Base-by-base conservation (phyloP, 805 yeast genomes). In the Ogataea kodamae region DNA sequence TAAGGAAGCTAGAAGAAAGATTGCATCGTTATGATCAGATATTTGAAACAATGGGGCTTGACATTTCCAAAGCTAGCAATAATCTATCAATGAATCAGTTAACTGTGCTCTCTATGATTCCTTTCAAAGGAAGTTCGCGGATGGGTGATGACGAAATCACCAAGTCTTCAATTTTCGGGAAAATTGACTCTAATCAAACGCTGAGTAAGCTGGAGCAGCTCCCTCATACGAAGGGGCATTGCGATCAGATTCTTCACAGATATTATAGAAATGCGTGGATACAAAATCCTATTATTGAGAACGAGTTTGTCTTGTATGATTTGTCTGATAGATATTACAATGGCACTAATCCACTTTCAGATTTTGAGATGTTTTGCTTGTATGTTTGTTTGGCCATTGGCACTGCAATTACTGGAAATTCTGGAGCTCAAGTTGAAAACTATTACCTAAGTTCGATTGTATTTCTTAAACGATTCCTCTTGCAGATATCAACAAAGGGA, bases 191-290 rank as follows among this genome's bases (percentile, higher is more conserved):
- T 2, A 20, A 28, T 25, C 23, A 20, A 5, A 24, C 18, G 7
- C 18, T 19, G 9, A 33, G 17, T 2, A 22, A 25, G n/a, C n/a
- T 19, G 5, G 29, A 21, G 9, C n/a, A 17, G 10, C 39, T 37
- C 1, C 46, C 45, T 8, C 24, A 33, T 4, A 22, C 34, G 11
- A 33, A 37, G 18, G 33, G 25, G 8, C 28, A 13, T 3, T 31
- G 42, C 19, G 36, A 37, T 10, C 19, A 22, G 11, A 33, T 41
- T 7, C 35, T 46, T 18, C 13, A 28, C 18, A 31, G 37, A 33
- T 46, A 46, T 36, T 46, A 41, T 25, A 26, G 30, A 21, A 38
- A 26, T 28, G 48, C 50, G 2, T 46, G 50, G 50, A 42, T 38
- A 9, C 50, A 46, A 26, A 48, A 46, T 25, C 50, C 50, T 7